phyloP scores from a whole-genome alignment of 2,329 filamentous ascomycete species.

The Rutstroemia sydowiana region DNA sequence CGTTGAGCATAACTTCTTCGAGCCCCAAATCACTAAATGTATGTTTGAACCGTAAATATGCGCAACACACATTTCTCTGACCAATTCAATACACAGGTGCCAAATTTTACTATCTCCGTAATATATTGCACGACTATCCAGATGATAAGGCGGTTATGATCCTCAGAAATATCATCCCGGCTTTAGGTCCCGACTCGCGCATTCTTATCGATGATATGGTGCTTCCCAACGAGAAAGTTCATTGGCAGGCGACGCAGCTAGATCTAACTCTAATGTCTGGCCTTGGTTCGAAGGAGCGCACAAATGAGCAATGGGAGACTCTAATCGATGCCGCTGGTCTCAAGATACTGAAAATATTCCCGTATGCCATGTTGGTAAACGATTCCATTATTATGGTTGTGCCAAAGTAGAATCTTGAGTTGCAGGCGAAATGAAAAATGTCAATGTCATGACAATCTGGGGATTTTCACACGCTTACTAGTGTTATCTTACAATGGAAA shows the following conservation, averaged over 20 bases:
- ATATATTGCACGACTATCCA: constrained; percentile 35
- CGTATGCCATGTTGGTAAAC: background rate
- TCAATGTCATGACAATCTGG: too few species aligned
- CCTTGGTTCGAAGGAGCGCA: constrained; percentile 32
- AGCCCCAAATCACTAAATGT: constrained; percentile 24
- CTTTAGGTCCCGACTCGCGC: background rate
- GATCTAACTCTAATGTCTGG: constrained; percentile 34
- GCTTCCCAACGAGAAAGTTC: constrained; percentile 30
- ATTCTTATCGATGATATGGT: constrained; percentile 39
- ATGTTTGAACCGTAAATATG: background rate
- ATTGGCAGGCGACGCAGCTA: constrained; percentile 28
- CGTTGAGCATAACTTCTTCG: constrained; percentile 26
- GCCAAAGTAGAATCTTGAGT: too few species aligned
- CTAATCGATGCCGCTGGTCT: constrained; percentile 12
- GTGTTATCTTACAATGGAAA: too few species aligned
- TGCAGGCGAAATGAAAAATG: too few species aligned
- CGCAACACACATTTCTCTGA: background rate
- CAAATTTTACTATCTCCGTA: constrained; percentile 33
- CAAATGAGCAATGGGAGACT: constrained; percentile 29
- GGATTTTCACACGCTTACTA: too few species aligned
- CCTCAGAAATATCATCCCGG: background rate
- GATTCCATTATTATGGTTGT: constrained; percentile 2
- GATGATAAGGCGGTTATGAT: constrained; percentile 24
- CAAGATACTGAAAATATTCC: constrained; percentile 7
- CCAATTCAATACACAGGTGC: background rate